Evolutionary conservation across 768 basidiomycete genomes (phyloP).

Genomic region (Leucocoprinus sp.): DNA sequence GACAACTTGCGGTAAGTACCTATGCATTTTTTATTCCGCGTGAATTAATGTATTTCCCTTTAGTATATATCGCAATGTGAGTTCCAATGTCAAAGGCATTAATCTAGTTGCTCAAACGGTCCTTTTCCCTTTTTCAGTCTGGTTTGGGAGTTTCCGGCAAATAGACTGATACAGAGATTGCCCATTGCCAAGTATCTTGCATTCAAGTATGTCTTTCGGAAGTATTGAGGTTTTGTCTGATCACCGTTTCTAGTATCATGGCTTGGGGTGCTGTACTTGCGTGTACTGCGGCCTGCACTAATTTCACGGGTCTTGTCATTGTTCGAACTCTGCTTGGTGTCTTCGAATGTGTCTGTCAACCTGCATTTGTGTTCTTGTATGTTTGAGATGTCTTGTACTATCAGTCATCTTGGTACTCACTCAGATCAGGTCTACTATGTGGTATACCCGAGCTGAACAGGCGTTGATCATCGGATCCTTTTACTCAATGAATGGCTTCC

Average conservation of each 20-base stretch:
- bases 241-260: conserved; percentile 20
- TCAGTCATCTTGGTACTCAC: background rate
- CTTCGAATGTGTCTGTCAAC: conserved; percentile 42
- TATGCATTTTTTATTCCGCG: background rate
- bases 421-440: conserved; percentile 35
- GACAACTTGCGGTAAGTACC: conserved; percentile 35
- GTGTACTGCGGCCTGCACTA: conserved; percentile 39
- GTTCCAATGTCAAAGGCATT: conserved; percentile 9
- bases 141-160: conserved; percentile 40
- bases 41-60: background rate
- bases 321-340: conserved; percentile 40
- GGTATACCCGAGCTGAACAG: conserved; percentile 44
- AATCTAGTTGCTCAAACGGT: too few species aligned
- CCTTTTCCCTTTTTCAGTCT: too few species aligned
- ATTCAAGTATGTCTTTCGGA: conserved; percentile 26
- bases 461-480: conserved; percentile 36
- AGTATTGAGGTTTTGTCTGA: background rate
- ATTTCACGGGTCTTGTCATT: conserved; percentile 34
- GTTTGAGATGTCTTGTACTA: conserved; percentile 5
- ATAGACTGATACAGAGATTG: conserved; percentile 37
- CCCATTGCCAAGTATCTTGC: conserved; percentile 43
- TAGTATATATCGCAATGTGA: conserved; percentile 35
- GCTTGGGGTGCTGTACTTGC: conserved; percentile 40
- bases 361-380: conserved; percentile 37
- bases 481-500: conserved; percentile 40